Evolutionary conservation across 2,329 filamentous ascomycete genomes (phyloP).

Genomic region (Furcasterigmium sp.): DNA sequence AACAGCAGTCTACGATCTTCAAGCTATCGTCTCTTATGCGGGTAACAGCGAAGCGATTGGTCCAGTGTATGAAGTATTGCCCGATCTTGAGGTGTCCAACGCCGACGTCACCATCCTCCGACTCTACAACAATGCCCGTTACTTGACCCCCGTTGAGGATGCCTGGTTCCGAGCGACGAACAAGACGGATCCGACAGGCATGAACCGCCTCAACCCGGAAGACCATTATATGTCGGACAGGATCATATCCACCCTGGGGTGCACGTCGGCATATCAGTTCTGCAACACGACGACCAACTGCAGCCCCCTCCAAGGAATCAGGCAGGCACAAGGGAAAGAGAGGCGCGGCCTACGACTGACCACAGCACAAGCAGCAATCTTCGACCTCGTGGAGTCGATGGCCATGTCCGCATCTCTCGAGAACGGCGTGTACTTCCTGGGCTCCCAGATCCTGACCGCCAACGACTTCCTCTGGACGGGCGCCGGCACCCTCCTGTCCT

Average conservation of each 20-base stretch:
- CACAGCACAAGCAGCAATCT: not conserved
- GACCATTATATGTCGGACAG: not conserved
- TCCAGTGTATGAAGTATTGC: not conserved
- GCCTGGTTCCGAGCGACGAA: constrained; percentile 1
- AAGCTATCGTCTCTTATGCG: not conserved
- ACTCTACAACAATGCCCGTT: not conserved
- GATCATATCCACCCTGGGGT: not conserved
- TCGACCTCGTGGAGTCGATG: not conserved
- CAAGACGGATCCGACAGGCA: not conserved
- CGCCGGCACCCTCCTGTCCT: not conserved
- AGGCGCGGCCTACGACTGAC: not conserved
- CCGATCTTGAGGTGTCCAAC: not conserved
- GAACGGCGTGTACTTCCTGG: not conserved
- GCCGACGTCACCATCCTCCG: not conserved
- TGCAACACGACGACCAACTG: not conserved
- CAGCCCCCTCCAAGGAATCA: not conserved
- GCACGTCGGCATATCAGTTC: constrained; percentile 2
- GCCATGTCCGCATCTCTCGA: not conserved
- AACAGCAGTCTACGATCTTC: not conserved
- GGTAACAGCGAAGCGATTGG: not conserved
- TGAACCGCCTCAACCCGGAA: not conserved
- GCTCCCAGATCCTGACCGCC: not conserved
- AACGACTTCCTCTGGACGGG: not conserved
- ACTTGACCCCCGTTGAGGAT: not conserved
- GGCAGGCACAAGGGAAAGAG: not conserved